phyloP scores from a whole-genome alignment of 164 flowering plant species.

The Annona squamosa region DNA sequence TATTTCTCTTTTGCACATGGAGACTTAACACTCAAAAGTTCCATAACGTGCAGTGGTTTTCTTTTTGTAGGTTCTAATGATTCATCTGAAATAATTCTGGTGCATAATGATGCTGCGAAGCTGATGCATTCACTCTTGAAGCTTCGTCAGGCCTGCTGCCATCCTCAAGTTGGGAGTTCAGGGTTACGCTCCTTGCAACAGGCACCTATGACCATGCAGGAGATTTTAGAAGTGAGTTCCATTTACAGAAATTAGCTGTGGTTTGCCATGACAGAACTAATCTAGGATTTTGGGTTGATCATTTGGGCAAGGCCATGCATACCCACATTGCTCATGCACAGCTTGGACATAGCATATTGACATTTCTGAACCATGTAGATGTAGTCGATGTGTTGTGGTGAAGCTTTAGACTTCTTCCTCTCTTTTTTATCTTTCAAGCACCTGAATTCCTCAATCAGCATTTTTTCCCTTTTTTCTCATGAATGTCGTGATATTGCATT shows the following conservation, averaged over 20 bases:
- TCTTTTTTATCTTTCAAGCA: not conserved
- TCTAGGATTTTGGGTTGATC: not conserved
- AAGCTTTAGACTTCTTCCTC: not conserved
- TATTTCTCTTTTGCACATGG: not conserved
- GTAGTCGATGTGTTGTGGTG: not conserved
- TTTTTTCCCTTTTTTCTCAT: constrained; percentile 2
- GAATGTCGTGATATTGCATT: constrained; percentile 12
- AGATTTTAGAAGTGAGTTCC: constrained; percentile 61
- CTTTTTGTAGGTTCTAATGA: constrained; percentile 35
- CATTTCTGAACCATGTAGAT: not conserved
- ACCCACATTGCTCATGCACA: not conserved
- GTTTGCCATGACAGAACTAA: not conserved
- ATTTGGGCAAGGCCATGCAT: not conserved
- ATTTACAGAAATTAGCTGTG: not conserved
- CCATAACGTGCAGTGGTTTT: not conserved
- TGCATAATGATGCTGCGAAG: constrained; percentile 73
- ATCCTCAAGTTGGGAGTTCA: constrained; percentile 98
- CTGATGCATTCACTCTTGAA: constrained; percentile 81
- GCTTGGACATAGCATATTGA: not conserved
- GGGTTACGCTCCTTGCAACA: constrained; percentile 90
- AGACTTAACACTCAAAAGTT: not conserved
- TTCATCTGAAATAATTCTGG: constrained; percentile 42
- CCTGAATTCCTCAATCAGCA: not conserved
- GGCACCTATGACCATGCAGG: constrained; percentile 96
- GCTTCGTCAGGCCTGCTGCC: constrained; percentile 99